Base-by-base conservation (phyloP, 495 filamentous ascomycete genomes). In the Aspergillus asperescens region DNA sequence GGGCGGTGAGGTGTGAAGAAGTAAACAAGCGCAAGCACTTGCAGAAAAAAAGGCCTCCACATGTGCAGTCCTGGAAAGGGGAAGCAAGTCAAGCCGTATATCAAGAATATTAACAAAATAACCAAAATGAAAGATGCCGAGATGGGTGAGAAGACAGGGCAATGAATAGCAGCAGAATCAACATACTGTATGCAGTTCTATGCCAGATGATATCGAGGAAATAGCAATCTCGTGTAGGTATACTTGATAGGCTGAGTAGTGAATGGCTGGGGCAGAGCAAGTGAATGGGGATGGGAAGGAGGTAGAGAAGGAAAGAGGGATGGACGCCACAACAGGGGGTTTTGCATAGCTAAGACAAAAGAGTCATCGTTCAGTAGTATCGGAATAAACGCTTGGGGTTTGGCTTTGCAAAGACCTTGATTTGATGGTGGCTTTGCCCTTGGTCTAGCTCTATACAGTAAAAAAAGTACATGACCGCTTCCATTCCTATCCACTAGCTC, bases 1-100 rank as follows among this genome's bases (percentile, higher is more conserved):
- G 46, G 58, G 54, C 58, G 58, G 58, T 61, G 58, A 61, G 58
- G 20, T 46, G 38, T 39, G 43, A 48, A 46, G 42, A 46, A 34
- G 40, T 50, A 43, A 61, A 44, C 45, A 50, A 50, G 25, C 37
- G 35, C 45, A 50, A 32, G 5, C 44, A 28, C 31, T 32, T 51
- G 35, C 35, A 58, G 39, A 38, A 34, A 52, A 45, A 25, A 37
- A 37, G 29, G 34, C 13, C 32, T 45, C 22, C 42, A 31, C 5
- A 22, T 24, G 12, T 32, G 16, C 40, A 47, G 22, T 23, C 4
- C 16, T 24, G 19, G 38, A 29, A 24, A 29, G 5, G 8, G 8
- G 23, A 39, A 12, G 1, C 23, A 39, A 23, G 16, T 35, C 4
- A 35, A n/a, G 3, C 32, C 15, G 32, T 35, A 7, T 10, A 15